These are phyloP conservation scores for Glycine latifolia DNA, from an alignment of 306 rosid genomes.

Conservation along the genomic window DNA sequence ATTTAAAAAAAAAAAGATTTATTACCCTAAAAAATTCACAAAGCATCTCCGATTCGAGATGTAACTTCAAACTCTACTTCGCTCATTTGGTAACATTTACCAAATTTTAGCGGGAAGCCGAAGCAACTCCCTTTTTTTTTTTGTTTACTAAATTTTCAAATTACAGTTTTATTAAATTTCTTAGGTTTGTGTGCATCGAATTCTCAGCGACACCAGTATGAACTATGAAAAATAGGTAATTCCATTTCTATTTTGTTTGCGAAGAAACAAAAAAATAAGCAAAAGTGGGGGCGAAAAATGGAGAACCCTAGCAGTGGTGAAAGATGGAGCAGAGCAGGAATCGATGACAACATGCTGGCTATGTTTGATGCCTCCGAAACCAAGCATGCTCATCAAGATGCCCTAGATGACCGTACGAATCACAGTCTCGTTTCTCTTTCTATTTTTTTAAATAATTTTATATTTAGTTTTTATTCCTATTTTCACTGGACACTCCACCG, in stretches of 20 bases:
- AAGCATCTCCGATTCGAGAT: no score
- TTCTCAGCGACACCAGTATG: no score
- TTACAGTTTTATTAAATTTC: neutral
- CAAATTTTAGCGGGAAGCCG: slow-evolving; percentile 43
- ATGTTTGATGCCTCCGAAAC: slow-evolving; percentile 70
- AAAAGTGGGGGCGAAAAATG: slow-evolving; percentile 42
- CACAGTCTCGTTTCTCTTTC: neutral
- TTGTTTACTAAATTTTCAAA: neutral
- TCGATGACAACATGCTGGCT: slow-evolving; percentile 77
- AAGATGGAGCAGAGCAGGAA: slow-evolving; percentile 46
- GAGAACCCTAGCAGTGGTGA: slow-evolving; percentile 45
- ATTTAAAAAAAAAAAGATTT: no score
- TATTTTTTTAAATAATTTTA: neutral
- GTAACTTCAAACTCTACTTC: no score
- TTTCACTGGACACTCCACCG: neutral
- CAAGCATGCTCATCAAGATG: slow-evolving; percentile 63
- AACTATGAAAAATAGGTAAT: neutral
- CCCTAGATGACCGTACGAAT: slow-evolving; percentile 71
- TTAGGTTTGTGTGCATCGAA: neutral
- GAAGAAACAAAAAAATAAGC: neutral
- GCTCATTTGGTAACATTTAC: no score
- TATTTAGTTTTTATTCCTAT: slow-evolving; percentile 22
- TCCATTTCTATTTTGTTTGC: neutral
- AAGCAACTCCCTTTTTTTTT: neutral
- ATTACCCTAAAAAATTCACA: no score